Evolutionary conservation across 257 asterid genomes (phyloP), one percentile per base, ranked within the genome.

Genomic region (Solanum chmielewskii): DNA sequence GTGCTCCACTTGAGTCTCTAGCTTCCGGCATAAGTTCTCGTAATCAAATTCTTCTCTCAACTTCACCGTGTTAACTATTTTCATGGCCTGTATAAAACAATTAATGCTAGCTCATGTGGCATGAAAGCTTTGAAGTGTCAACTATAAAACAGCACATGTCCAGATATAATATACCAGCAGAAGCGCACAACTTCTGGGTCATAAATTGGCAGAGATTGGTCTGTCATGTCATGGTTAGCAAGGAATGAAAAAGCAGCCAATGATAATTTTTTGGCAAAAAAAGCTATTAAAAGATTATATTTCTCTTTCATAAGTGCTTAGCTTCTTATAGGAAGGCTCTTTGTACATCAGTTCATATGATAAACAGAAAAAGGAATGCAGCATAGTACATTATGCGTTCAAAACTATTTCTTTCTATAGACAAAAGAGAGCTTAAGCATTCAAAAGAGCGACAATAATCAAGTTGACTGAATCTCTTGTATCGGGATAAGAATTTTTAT

Each of bases 21-120:
- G 92, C 90, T 92, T 95, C 93, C 96, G 90, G 90, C 99, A 95
- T 83, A 95, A 91, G 93, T 95, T 92, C 90, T 96, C 98, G 59
- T 96, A 96, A 88, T 96, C 99, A 85, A 95, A 96, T 90, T 96
- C 98, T 93, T 96, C 99, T 90, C 95, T 96, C 91, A 93, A 90
- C 94, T 94, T 96, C 85, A 96, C 93, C 3, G 86, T 86, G 89
- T 95, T 96, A 73, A 95, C 92, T 64, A 96, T 94, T 93, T 96
- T 96, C 99, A 95, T 96, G 68, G 99, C 99, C 99, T 96, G 95
- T 91, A 90, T 83, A 90, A 87, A 83, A 87, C 83, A 89, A 84
- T 39, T 41, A 86, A 62, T 70, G 33, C 42, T 87, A 44, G 62
- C 83, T 86, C 83, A 88, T 85, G 11, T 18, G 85, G 69, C 44